Evolutionary conservation across 2,329 filamentous ascomycete genomes (phyloP).

Genomic region (Exophiala lecanii-corni): DNA sequence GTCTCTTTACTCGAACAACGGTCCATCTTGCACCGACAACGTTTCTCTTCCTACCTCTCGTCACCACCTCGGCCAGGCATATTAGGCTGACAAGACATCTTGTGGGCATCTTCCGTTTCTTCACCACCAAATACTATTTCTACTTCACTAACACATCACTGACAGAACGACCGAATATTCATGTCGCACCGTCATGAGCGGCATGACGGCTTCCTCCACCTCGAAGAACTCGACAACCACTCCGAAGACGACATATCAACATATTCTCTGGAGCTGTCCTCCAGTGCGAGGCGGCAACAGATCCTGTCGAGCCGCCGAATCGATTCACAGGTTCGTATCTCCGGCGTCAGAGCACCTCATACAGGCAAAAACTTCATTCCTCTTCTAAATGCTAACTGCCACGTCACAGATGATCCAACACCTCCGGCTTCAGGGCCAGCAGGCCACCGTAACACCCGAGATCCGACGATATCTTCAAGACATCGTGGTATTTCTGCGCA

Average conservation of each 20-base stretch:
- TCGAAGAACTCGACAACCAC: slow-evolving; percentile 55
- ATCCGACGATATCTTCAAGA: slow-evolving; percentile 82
- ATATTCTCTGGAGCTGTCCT: slow-evolving; percentile 12
- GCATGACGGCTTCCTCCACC: slow-evolving; percentile 66
- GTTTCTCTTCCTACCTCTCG: slow-evolving; percentile 76
- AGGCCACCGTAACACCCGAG: slow-evolving; percentile 67
- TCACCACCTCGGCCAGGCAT: slow-evolving; percentile 39
- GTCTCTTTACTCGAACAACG: slow-evolving; percentile 70
- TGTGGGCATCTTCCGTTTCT: slow-evolving; percentile 28
- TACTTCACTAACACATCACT: too few relatives aligned
- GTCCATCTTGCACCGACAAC: slow-evolving; percentile 69
- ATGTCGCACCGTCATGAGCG: slow-evolving; percentile 80
- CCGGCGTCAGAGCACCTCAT: too few relatives aligned
- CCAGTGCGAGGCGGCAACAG: slow-evolving; percentile 6
- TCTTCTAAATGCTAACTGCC: too few relatives aligned
- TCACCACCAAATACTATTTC: too few relatives aligned
- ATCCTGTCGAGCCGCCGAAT: slow-evolving; percentile 20
- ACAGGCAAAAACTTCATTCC: too few relatives aligned
- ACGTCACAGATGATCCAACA: slow-evolving; percentile 48
- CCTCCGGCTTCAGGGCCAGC: slow-evolving; percentile 55
- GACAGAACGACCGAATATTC: slow-evolving; percentile 75
- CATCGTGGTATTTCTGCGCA: slow-evolving; percentile 76
- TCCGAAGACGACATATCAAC: slow-evolving; percentile 11
- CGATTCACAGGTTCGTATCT: slow-evolving; percentile 24
- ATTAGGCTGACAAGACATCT: slow-evolving; percentile 39